Evolutionary conservation across 441 rosid genomes (phyloP), one percentile per base, ranked within the genome.

Genomic region (Pelargonium cotyledonis): DNA sequence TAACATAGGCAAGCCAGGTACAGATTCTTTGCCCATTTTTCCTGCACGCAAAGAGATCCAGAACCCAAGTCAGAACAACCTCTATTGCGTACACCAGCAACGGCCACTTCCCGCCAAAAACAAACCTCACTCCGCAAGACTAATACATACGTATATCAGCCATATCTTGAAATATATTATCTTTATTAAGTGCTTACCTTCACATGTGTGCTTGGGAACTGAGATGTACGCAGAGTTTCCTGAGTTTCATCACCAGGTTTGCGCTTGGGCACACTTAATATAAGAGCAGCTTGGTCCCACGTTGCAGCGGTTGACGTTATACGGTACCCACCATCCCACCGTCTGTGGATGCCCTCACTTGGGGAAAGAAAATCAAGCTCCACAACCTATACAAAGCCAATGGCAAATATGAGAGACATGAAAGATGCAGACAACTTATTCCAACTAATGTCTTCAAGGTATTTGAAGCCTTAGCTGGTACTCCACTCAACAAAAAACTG

Each of bases 261-360:
- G 78, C 98, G 97, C 78, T 87, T 89, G 18, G 98, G 98, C 57
- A 95, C 89, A 73, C 99, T 95, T 79, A 92, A 77, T 51, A 95
- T 91, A 16, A 94, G 96, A 70, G 97, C 96, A 68, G 97, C 88
- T 78, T 94, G 97, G 77, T 94, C 99, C 41, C 79, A 78, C 41
- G 99, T 94, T 51, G 99, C 99, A 58, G 97, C 99, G 43, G 97
- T 91, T 68, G 97, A 81, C 6, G 99, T 94, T 44, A 95, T 90
- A 65, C 98, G 84, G 65, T 85, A 95, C 53, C 99, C 99, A 75
- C 80, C 76, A 69, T 95, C 99, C 99, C 98, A 95, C 8, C 98
- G 86, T 76, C 90, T 84, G 84, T 95, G 99, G 76, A 95, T 85
- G 58, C 99, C 99, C 84, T 95, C 99, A 76, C 99, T 95, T 23